Percentiles rank a stretch among this genome's conserved stretches.
Evolutionary conservation across 2,329 filamentous ascomycete species (phyloP).

Genomic region (Fusarium sublunatum): DNA sequence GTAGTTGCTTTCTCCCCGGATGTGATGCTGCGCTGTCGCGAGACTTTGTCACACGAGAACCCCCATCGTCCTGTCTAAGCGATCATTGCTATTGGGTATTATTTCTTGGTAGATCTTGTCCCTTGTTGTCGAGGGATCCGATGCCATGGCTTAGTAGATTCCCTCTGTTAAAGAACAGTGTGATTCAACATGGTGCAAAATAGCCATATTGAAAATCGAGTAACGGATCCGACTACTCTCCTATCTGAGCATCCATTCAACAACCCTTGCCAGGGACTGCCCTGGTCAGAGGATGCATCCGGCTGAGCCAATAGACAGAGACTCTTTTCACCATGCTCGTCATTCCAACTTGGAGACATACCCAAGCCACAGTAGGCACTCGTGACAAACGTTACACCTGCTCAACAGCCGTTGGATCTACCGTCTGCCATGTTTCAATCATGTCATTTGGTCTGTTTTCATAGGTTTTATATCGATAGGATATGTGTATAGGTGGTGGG

Average conservation of each 20-base stretch:
- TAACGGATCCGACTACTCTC: neutral
- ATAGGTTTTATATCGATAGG: conserved; percentile 17
- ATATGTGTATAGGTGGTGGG: conserved; percentile 27
- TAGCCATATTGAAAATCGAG: no score
- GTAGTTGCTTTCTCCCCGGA: conserved; percentile 5
- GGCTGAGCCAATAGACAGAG: neutral
- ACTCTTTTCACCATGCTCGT: neutral
- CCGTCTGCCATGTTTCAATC: conserved; percentile 2
- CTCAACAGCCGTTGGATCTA: neutral
- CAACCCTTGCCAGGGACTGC: conserved; percentile 11
- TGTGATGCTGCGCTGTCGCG: conserved; percentile 24
- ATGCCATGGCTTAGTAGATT: conserved; percentile 10
- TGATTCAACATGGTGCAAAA: no score
- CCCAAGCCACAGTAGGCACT: neutral
- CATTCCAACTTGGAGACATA: neutral
- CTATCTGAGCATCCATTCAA: conserved; percentile 5
- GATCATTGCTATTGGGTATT: conserved; percentile 4
- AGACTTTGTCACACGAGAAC: conserved; percentile 32
- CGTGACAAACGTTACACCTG: neutral
- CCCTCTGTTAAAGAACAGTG: neutral
- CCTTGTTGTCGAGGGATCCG: conserved; percentile 8
- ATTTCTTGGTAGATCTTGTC: conserved; percentile 11
- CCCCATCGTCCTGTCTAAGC: conserved; percentile 14
- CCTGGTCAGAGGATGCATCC: neutral
- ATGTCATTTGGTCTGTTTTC: conserved; percentile 26